Conservation (phyloP, 1,284 basidiomycete species). For the Sporisorium scitamineum region DNA sequence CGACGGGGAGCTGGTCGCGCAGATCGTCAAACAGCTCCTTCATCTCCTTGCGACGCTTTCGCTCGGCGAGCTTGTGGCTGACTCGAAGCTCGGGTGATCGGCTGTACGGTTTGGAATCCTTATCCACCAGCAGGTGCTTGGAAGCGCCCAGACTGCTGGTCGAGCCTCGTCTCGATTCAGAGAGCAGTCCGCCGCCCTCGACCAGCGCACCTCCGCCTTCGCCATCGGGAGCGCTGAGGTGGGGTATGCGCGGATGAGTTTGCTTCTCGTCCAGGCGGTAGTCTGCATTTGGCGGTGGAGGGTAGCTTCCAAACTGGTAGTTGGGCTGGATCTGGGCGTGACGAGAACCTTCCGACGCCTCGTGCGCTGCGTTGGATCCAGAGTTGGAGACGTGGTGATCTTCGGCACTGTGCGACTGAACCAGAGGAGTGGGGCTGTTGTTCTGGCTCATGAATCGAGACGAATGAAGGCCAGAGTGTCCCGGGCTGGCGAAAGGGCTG, state of each 20-base stretch:
- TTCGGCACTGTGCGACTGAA: constrained; percentile 32
- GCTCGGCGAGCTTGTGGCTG: constrained; percentile 67
- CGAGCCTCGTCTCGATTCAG: constrained; percentile 42
- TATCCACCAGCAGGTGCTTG: constrained; percentile 46
- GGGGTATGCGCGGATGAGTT: constrained; percentile 39
- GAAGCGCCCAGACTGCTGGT: constrained; percentile 16
- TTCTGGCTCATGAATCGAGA: constrained; percentile 50
- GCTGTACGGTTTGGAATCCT: constrained; percentile 65
- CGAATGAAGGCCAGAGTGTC: constrained; percentile 37
- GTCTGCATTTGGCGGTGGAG: constrained; percentile 35
- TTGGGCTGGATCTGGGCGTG: constrained; percentile 41
- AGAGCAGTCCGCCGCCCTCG: constrained; percentile 27
- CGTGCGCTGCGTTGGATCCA: constrained; percentile 14
- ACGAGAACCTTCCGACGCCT: constrained; percentile 19
- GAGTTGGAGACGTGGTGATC: constrained; percentile 31
- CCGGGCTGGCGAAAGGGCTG: constrained; percentile 44
- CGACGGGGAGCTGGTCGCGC: constrained; percentile 63
- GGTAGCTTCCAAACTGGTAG: constrained; percentile 52
- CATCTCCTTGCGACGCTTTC: constrained; percentile 68
- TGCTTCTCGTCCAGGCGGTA: constrained; percentile 42
- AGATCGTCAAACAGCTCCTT: constrained; percentile 69
- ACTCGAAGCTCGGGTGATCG: constrained; percentile 65
- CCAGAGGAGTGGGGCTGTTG: constrained; percentile 49
- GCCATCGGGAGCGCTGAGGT: constrained; percentile 49
- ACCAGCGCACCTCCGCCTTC: constrained; percentile 41